Evolutionary conservation across 768 basidiomycete species (phyloP).

Genomic region (Tricholoma terreum): DNA sequence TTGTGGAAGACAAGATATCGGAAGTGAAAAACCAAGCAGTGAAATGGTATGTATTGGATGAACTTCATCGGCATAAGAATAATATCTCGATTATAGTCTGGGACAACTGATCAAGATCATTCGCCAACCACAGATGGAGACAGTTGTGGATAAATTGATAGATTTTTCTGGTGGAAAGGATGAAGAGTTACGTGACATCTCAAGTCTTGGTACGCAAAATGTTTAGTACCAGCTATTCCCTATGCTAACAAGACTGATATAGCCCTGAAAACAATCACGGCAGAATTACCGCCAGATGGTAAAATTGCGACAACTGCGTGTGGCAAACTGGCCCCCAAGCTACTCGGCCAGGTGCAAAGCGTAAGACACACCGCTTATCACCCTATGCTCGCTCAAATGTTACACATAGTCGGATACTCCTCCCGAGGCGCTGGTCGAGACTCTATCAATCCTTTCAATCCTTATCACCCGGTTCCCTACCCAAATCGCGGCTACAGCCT

Average conservation of each 20-base stretch:
- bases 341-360: conserved; percentile 74
- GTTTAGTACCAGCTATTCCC: background rate
- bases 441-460: conserved; percentile 82
- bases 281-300: conserved; percentile 81
- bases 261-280: conserved; percentile 95
- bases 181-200: conserved; percentile 92
- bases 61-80: background rate
- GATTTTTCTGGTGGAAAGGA: conserved; percentile 83
- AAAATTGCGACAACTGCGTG: conserved; percentile 78
- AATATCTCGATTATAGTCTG: conserved; percentile 48
- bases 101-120: conserved; percentile 90
- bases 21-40: conserved; percentile 99
- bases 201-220: conserved; percentile 69
- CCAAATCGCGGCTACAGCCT: conserved; percentile 51
- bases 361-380: conserved; percentile 38
- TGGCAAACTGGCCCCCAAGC: conserved; percentile 78
- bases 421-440: conserved; percentile 80
- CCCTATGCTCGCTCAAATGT: background rate
- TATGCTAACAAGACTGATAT: conserved; percentile 1
- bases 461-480: conserved; percentile 82
- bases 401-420: conserved; percentile 57
- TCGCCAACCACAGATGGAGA: conserved; percentile 75
- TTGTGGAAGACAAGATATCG: conserved; percentile 93
- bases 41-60: conserved; percentile 63
- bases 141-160: conserved; percentile 87